phyloP scores from a whole-genome alignment of 805 yeast species.

The Candida saitoana region DNA sequence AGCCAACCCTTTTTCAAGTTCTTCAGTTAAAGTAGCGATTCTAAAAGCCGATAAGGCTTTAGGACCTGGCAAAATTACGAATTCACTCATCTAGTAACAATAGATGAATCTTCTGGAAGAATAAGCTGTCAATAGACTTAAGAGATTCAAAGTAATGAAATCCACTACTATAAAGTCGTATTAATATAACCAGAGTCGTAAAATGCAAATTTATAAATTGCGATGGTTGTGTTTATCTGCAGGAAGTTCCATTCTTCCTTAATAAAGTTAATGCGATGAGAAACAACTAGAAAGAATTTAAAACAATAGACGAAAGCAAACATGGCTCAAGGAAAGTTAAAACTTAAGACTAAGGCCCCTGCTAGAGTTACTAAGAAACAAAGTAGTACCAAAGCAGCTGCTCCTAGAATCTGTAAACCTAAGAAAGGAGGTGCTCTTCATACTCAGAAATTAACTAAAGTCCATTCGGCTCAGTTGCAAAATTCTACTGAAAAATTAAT shows the following conservation, averaged over 20 bases:
- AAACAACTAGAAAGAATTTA: too few species aligned
- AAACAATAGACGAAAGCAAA: too few species aligned
- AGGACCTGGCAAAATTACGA: slow-evolving; percentile 72
- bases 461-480: slow-evolving; percentile 50
- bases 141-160: background rate
- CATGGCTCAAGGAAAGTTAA: slow-evolving; percentile 76
- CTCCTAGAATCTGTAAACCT: slow-evolving; percentile 66
- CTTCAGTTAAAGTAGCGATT: slow-evolving; percentile 65
- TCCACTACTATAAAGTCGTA: background rate
- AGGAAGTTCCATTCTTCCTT: background rate
- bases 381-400: slow-evolving; percentile 62
- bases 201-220: background rate
- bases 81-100: slow-evolving; percentile 14
- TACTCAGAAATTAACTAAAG: slow-evolving; percentile 53
- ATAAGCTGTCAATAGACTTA: background rate
- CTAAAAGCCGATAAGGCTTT: slow-evolving; percentile 85
- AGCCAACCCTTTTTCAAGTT: slow-evolving; percentile 68
- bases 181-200: too few species aligned
- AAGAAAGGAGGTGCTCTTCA: slow-evolving; percentile 49
- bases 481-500: slow-evolving; percentile 78
- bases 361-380: slow-evolving; percentile 64
- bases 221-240: background rate
- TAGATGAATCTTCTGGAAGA: background rate
- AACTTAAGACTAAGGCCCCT: slow-evolving; percentile 47
- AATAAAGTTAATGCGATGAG: too few species aligned